These are phyloP conservation scores for Simmondsia chinensis DNA, from an alignment of 148 eudicot genomes.

Conservation along the genomic window DNA sequence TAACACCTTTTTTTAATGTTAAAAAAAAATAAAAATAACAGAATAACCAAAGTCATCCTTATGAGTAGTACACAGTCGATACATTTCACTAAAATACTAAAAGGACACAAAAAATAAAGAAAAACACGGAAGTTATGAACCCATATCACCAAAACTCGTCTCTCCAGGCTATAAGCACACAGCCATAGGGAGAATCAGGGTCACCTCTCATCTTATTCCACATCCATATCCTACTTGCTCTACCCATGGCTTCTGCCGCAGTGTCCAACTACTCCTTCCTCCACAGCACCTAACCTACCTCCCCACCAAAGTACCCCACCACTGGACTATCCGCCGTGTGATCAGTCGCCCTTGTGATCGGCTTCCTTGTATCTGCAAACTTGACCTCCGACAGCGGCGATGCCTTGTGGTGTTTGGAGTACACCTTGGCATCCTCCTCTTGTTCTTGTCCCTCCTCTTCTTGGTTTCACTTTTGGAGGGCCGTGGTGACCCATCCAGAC, in stretches of 20 bases:
- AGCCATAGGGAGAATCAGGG: constrained; percentile 50
- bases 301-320: constrained; percentile 2
- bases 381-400: constrained; percentile 55
- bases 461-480: no score
- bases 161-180: no score
- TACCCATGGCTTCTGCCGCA: constrained; percentile 40
- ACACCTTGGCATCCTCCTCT: constrained; percentile 33
- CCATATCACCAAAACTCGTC: no score
- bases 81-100: no score
- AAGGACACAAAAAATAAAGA: no score
- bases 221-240: constrained; percentile 37
- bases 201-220: constrained; percentile 30
- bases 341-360: constrained; percentile 30
- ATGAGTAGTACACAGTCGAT: no score
- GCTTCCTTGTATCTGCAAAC: constrained; percentile 53
- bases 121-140: no score
- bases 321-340: constrained; percentile 14
- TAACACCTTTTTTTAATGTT: no score
- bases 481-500: constrained; percentile 23
- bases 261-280: constrained; percentile 44
- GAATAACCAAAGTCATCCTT: no score
- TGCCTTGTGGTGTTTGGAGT: constrained; percentile 38
- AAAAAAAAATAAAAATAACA: no score
- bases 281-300: constrained; percentile 19
- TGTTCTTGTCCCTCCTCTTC: constrained; percentile 9